Evolutionary conservation across 1,139 yeast species (phyloP), one percentile per base, ranked within the genome.

Genomic region (Yamadazyma membranifaciens): DNA sequence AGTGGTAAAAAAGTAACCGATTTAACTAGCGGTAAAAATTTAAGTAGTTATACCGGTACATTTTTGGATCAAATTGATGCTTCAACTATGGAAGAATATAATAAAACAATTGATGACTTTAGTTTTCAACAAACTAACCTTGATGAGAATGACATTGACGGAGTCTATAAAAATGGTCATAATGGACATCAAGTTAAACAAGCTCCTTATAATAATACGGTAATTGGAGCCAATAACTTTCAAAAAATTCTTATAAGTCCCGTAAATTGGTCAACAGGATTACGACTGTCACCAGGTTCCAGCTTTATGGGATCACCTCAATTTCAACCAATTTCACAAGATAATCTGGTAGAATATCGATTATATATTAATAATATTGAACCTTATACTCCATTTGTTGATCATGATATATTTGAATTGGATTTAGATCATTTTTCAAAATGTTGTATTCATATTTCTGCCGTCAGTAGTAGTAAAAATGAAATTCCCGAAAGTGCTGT

Each of bases 321-420:
- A 27, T 30, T 16, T 20, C 33, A 20, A 20, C 13, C 41, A 27
- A 30, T 17, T 13, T 25, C 9, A 6, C 34, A 28, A 10, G 35
- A 27, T 13, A 40, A 36, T 30, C 29, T 28, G 20, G 33, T 36
- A 11, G 38, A 25, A 13, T 38, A 42, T 27, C 43, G 42, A 15
- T 37, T 51, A 4, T 55, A 55, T 33, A 31, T 41, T 22, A 34
- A 47, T 17, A 44, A 45, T 26, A 44, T 56, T 7, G 55, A 55
- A 35, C 54, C 55, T 1, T 54, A 50, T 34, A 56, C 59, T 0
- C 59, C 61, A 4, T 56, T 56, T 38, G 16, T 56, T 4, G 24
- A 45, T 4, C 45, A 35, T 16, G 51, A 46, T 9, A 12, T 47
- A 3, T 52, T 54, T 32, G 39, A 43, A 6, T 11, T 36, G 2